Conservation (phyloP, 2,329 filamentous ascomycete genomes). For the Cryphonectria parasitica region DNA sequence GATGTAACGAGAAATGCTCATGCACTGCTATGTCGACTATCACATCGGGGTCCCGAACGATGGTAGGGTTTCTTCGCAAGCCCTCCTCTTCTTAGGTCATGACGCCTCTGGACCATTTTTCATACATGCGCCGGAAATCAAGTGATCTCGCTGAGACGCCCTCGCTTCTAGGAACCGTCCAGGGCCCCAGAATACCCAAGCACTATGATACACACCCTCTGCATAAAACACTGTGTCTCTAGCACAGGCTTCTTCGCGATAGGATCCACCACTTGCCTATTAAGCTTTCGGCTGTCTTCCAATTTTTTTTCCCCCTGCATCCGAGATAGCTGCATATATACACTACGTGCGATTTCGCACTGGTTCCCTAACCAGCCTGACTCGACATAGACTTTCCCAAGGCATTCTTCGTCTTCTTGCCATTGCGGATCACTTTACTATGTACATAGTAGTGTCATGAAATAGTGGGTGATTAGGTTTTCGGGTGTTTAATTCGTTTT, state of each 20-base stretch:
- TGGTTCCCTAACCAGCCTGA: background rate
- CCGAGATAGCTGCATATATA: background rate
- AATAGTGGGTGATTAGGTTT: background rate
- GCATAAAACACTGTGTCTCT: background rate
- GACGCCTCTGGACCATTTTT: background rate
- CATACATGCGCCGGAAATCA: conserved; percentile 24
- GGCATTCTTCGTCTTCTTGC: background rate
- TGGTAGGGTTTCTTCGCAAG: background rate
- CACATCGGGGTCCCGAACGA: background rate
- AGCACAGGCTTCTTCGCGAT: background rate
- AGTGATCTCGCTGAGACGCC: conserved; percentile 10
- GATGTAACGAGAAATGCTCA: background rate
- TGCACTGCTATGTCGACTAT: background rate
- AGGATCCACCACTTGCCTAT: background rate
- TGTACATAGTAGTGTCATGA: background rate
- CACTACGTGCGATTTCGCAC: background rate
- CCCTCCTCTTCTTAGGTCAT: background rate
- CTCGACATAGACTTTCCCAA: background rate
- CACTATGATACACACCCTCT: background rate
- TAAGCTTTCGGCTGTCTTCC: background rate
- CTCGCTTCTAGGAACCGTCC: conserved; percentile 6
- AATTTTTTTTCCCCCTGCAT: background rate
- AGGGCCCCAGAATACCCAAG: background rate
- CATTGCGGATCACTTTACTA: background rate
- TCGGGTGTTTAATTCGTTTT: background rate